Conservation (phyloP, 2,329 filamentous ascomycete genomes). For the Pseudogymnoascus sp. region DNA sequence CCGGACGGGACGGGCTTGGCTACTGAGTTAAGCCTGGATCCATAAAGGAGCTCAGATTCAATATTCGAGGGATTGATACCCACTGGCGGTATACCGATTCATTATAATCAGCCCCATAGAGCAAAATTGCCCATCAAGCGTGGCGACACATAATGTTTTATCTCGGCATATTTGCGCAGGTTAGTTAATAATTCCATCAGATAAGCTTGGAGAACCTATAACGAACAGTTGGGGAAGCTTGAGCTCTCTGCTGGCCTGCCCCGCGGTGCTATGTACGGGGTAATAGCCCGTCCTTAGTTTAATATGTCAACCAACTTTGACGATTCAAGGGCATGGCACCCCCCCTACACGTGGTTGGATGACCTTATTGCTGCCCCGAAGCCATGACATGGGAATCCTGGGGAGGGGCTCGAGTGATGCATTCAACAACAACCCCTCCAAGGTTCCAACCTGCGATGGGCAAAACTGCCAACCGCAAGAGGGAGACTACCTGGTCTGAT, state of each 20-base stretch:
- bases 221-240: not conserved
- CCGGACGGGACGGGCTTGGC: not conserved
- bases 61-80: not conserved
- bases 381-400: not conserved
- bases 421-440: not conserved
- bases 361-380: not conserved
- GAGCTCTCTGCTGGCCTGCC: not conserved
- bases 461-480: not conserved
- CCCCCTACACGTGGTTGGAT: not conserved
- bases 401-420: not conserved
- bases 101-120: not conserved
- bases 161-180: not conserved
- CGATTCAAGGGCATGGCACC: not conserved
- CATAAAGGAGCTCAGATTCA: not conserved
- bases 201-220: not conserved
- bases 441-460: not conserved
- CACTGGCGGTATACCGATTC: not conserved
- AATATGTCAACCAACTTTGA: not conserved
- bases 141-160: not conserved
- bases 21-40: not conserved
- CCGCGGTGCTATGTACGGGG: not conserved
- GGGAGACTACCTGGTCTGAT: not conserved
- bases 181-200: not conserved
- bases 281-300: not conserved
- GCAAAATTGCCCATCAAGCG: not conserved